Evolutionary conservation across 2,329 filamentous ascomycete species (phyloP).

Genomic region (Colletotrichum zoysiae): DNA sequence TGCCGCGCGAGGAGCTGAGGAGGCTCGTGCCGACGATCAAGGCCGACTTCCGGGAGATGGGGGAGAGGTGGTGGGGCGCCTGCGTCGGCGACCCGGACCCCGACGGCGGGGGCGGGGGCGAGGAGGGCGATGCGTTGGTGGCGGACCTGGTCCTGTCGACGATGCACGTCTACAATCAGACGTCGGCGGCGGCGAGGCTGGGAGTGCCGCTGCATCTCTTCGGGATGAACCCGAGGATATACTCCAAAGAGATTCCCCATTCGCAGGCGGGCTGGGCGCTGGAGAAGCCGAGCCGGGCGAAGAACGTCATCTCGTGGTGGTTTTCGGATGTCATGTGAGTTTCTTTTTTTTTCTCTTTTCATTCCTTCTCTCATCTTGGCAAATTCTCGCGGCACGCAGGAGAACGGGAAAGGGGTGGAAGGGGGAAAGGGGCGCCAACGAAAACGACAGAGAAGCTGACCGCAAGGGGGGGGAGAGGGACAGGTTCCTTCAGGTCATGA

Average conservation of each 20-base stretch:
- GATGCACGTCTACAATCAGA: constrained; percentile 46
- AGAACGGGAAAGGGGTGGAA: background rate
- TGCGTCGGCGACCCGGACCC: constrained; percentile 38
- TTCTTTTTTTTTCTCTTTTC: too few relatives aligned
- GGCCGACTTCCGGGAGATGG: constrained; percentile 42
- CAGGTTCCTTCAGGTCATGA: constrained; percentile 36
- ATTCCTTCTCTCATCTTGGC: background rate
- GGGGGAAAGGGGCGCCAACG: background rate
- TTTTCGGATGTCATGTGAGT: constrained; percentile 34
- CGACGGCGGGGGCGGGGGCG: background rate
- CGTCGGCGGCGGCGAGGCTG: constrained; percentile 63
- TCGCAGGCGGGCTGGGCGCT: constrained; percentile 34
- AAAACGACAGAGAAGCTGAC: background rate
- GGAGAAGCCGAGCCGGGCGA: constrained; percentile 8
- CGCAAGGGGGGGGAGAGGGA: background rate
- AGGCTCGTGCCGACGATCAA: constrained; percentile 35
- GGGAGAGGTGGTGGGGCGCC: constrained; percentile 43
- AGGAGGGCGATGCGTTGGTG: constrained; percentile 40
- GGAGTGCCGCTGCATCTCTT: constrained; percentile 73
- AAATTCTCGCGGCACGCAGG: background rate
- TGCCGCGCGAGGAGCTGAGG: constrained; percentile 37
- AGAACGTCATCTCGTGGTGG: constrained; percentile 31
- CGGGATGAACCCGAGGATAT: constrained; percentile 65
- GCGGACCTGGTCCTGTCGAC: constrained; percentile 47
- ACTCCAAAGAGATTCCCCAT: constrained; percentile 34